Conservation (phyloP, 2,329 filamentous ascomycete genomes). For the Hortaea werneckii region DNA sequence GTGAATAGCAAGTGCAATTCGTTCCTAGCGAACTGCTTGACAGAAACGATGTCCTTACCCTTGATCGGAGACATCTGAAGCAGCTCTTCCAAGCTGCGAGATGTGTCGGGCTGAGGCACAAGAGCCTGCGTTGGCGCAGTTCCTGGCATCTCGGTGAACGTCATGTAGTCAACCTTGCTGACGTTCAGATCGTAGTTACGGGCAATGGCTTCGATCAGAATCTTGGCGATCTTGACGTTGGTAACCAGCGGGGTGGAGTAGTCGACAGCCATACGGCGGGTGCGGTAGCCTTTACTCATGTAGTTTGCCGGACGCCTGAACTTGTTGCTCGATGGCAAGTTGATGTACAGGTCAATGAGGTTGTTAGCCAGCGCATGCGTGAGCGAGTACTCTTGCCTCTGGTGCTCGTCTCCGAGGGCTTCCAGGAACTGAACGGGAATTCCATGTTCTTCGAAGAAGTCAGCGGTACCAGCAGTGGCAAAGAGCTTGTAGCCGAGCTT, state of each 20-base stretch:
- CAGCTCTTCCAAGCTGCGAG: conserved; percentile 55
- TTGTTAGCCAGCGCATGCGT: conserved; percentile 96
- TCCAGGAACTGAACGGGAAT: conserved; percentile 91
- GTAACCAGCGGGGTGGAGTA: conserved; percentile 95
- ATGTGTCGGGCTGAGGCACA: conserved; percentile 32
- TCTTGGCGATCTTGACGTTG: conserved; percentile 98
- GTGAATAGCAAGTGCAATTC: conserved; percentile 93
- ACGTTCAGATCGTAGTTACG: conserved; percentile 80
- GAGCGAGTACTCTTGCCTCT: conserved; percentile 92
- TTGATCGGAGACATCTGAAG: conserved; percentile 78
- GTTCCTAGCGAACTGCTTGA: conserved; percentile 76
- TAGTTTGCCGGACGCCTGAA: conserved; percentile 95
- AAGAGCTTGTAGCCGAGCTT: conserved; percentile 91
- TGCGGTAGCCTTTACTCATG: conserved; percentile 96
- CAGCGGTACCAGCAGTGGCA: conserved; percentile 89
- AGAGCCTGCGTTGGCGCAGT: conserved; percentile 27
- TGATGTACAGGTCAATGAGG: conserved; percentile 97
- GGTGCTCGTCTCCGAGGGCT: conserved; percentile 66
- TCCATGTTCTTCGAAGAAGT: conserved; percentile 88
- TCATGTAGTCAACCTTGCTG: conserved; percentile 78
- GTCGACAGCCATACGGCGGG: conserved; percentile 94
- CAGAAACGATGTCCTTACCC: conserved; percentile 79
- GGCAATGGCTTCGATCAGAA: conserved; percentile 86
- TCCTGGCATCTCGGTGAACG: conserved; percentile 45
- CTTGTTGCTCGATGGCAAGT: conserved; percentile 95